A percentile compares a stretch with the other conserved stretches of the same genome.
Evolutionary conservation across 225 moss, liverwort and hornwort species (phyloP).

Genomic region (Antitrichia curtipendula): DNA sequence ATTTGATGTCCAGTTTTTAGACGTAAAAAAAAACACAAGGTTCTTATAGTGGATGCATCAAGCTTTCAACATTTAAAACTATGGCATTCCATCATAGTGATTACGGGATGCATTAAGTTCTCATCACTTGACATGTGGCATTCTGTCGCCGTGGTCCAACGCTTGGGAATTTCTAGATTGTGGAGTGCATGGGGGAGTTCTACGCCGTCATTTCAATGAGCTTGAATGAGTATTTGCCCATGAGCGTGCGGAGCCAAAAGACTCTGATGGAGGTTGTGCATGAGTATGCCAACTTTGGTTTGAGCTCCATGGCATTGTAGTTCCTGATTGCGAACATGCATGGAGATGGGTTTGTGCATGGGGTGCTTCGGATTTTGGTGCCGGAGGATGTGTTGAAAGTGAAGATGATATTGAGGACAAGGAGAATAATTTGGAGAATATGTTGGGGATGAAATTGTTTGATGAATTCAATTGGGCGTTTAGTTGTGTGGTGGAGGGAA

Average conservation of each 20-base stretch:
- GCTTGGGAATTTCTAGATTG: not conserved
- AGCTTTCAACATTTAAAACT: too few relatives aligned
- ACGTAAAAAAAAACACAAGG: too few relatives aligned
- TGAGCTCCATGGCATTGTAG: not conserved
- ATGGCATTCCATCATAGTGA: too few relatives aligned
- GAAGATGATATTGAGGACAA: not conserved
- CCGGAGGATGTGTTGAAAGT: not conserved
- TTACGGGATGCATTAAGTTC: not conserved
- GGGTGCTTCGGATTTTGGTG: not conserved
- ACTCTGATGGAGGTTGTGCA: not conserved
- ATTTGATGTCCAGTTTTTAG: too few relatives aligned
- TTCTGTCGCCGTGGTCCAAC: fast-evolving
- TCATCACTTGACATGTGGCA: too few relatives aligned
- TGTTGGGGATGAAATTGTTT: not conserved
- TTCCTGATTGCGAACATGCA: not conserved
- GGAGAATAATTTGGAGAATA: fast-evolving
- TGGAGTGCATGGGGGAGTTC: not conserved
- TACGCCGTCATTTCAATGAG: not conserved
- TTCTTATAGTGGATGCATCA: too few relatives aligned
- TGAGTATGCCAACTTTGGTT: not conserved
- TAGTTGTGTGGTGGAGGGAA: not conserved
- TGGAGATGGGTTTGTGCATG: not conserved
- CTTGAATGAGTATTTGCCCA: not conserved
- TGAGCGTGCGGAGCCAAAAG: not conserved
- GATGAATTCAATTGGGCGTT: fast-evolving